A percentile compares a stretch with the other conserved stretches of the same genome.
Conservation (phyloP, 2,329 filamentous ascomycete species). For the Trichoderma sp. region DNA sequence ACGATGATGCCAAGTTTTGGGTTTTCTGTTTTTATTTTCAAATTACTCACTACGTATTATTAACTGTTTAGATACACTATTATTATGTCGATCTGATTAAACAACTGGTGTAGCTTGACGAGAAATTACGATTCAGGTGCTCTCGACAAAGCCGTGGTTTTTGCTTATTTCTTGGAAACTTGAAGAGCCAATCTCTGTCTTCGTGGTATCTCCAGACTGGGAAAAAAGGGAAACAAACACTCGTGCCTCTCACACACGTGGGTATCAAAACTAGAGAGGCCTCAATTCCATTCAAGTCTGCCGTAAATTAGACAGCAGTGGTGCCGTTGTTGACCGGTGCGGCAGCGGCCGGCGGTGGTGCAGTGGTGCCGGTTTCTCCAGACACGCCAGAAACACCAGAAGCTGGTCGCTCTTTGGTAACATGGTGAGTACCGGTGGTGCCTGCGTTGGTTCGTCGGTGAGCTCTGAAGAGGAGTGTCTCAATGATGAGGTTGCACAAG, state of each 20-base stretch:
- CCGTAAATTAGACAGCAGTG: not conserved
- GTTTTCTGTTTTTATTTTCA: not conserved
- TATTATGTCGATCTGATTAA: not conserved
- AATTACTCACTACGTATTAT: constrained; percentile 3
- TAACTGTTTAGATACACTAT: not conserved
- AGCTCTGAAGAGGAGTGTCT: constrained; percentile 14
- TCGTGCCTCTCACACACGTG: not conserved
- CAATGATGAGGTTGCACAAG: constrained; percentile 21
- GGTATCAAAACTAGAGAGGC: constrained; percentile 14
- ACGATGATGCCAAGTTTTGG: not conserved
- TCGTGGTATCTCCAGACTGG: not conserved
- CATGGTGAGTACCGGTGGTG: not conserved
- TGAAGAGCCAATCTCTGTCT: constrained; percentile 3
- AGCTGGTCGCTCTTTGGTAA: constrained; percentile 10
- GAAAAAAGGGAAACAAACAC: not conserved
- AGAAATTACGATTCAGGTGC: not conserved
- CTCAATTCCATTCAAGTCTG: not conserved
- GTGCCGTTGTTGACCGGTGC: not conserved
- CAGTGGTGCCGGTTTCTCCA: not conserved
- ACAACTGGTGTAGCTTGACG: not conserved
- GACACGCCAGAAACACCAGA: constrained; percentile 8
- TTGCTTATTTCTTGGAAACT: not conserved
- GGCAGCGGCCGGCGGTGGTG: not conserved
- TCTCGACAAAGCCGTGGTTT: not conserved
- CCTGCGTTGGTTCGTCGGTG: not conserved